Evolutionary conservation across 139 green algal species (phyloP).

Genomic region (Zygnema circumcarinatum): DNA sequence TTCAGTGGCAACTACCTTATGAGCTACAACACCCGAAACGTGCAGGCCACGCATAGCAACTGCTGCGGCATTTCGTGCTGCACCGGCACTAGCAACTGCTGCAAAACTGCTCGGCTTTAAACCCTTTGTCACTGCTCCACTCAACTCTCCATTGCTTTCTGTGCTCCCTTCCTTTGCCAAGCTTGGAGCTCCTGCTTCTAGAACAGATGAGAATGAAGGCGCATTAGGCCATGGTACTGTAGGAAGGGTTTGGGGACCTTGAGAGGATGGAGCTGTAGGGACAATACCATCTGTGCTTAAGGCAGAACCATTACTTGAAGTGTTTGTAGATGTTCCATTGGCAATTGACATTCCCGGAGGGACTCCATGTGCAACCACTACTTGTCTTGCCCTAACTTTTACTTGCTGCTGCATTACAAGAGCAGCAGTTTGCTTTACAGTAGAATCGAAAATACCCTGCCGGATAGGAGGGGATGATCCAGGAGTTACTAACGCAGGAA

Average conservation of each 20-base stretch:
- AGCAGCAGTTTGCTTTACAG: background rate
- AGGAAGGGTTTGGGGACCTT: background rate
- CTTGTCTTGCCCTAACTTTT: background rate
- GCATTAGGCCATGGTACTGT: background rate
- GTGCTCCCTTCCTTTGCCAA: background rate
- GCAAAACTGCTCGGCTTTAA: constrained; percentile 4
- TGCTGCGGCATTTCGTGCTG: background rate
- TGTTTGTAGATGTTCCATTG: background rate
- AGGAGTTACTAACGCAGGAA: background rate
- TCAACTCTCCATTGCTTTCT: background rate
- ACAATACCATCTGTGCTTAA: background rate
- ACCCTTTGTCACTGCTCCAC: background rate
- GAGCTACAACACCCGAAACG: background rate
- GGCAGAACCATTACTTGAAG: background rate
- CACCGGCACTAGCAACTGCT: constrained; percentile 15
- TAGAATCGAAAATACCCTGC: background rate
- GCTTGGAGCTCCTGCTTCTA: background rate
- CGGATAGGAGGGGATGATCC: background rate
- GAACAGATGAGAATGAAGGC: background rate
- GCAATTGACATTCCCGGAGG: background rate
- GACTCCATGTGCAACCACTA: constrained; percentile 17
- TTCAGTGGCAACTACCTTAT: no score
- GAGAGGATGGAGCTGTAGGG: background rate
- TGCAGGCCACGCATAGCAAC: background rate
- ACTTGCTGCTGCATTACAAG: background rate